Evolutionary conservation across 2,329 filamentous ascomycete genomes (phyloP), one percentile per base, ranked within the genome.

Genomic region (Penicillium sp.): DNA sequence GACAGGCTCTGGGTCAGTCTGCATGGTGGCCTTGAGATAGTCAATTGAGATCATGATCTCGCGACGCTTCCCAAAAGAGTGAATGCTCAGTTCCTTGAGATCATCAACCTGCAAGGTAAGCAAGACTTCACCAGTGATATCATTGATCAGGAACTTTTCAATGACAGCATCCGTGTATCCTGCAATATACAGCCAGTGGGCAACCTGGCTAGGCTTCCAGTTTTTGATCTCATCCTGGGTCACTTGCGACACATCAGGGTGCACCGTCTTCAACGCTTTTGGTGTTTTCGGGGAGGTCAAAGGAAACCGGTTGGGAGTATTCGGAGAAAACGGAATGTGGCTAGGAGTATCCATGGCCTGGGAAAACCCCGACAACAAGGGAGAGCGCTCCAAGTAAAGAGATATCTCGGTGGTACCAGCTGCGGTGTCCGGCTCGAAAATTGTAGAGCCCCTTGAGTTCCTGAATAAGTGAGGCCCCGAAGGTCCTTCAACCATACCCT

Each of bases 391-490:
- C 21, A 63, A 58, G 38, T 59, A 57, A 27, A 66, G 32, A 38
- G 61, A 57, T n/a, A 66, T 54, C 10, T 66, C 61, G 21, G 40
- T 21, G 5, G 60, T 54, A 5, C 57, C 50, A 18, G 52, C 61
- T 36, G 40, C 29, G 4, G 60, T 54, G 5, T 57, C 50, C n/a
- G 52, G 49, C 11, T 42, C 46, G 22, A 56, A 59, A 10, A 52
- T n/a, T 51, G 7, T 61, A 60, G 13, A 63, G 47, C 54, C 56
- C 31, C 65, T 52, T 39, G 48, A 86, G 83, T 40, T 84, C 82
- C 90, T 86, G 75, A 97, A 96, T 16, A 97, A 82, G 76, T 97
- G 92, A n/a, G 92, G 92, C 2, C 92, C 92, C 64, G 84, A 84
- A 3, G 92, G 92, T 1, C 92, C 92, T 71, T 92, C 83, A 11